Base-by-base conservation (phyloP, 768 basidiomycete genomes). In the Kwoniella sp. region DNA sequence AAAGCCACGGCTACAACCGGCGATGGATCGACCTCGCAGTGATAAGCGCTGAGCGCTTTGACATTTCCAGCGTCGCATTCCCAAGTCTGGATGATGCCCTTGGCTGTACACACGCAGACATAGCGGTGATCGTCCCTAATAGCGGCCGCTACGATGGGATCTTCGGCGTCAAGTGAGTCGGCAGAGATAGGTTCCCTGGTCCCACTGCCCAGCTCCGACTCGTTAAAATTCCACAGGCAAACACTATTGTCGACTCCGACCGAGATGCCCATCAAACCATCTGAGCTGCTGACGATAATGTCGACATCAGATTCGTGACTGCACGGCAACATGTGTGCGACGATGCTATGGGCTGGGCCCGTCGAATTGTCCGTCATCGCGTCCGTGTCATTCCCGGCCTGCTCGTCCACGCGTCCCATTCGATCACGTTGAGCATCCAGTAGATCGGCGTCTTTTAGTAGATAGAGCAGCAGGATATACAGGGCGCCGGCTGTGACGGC, bases 391-490 rank as follows among this genome's bases (percentile, higher is more conserved):
- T 55, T 43, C 12, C 38, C 43, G 7, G 31, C 14, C 8, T 43
- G 27, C 10, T 43, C 50, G 15, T 63, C 59, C 5, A 42, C 46
- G 32, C 62, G 34, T 22, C 62, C 63, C 3, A 62, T 39, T 25
- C 85, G 65, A 46, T 76, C 67, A 37, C 76, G 79, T 64, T 91
- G 89, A 2, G 88, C 86, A 63, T 91, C 91, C 29, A 95, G 79
- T 0, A 91, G 81, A 53, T 99, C 91, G 0, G 89, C 83, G 59
- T 93, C 85, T 76, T 92, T 93, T 56, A 96, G 77, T 2, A 99
- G 79, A 69, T 91, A 91, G 9, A 89, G 78, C 7, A 93, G 77
- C 10, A 98, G 75, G 7, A 81, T 79, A 70, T 87, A 96, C 9
- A 98, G 78, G 3, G 80, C 73, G 22, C 80, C 75, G 6, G 86